Evolutionary conservation across 2,329 filamentous ascomycete genomes (phyloP), one percentile per base, ranked within the genome.

Genomic region (Thermoascus crustaceus): DNA sequence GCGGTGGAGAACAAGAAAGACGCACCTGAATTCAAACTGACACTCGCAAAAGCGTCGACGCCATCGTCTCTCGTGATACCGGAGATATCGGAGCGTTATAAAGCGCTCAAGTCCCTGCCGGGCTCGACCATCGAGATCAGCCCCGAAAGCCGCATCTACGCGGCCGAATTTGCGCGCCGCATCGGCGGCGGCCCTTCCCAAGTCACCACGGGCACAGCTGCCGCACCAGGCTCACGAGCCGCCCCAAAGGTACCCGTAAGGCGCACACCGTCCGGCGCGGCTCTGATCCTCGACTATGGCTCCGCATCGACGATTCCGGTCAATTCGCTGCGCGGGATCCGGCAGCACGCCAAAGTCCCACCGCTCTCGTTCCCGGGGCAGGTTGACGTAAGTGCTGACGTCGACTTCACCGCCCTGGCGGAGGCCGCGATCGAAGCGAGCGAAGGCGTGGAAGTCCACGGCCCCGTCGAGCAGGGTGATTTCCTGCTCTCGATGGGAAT

Each of bases 271-370:
- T 81, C 79, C 1, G 91, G 91, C 32, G 91, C 88, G 6, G 91
- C 89, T 1, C 71, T 98, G n/a, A 85, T 98, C 48, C 77, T 98
- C 30, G 91, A 98, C 66, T 98, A 98, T 63, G 91, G 91, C 11
- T 83, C 89, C 4, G 62, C 77, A 3, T 71, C 78, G 39, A 83
- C 75, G 0, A 79, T 98, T 32, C 91, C 91, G 2, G 69, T 83
- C 41, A 94, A 94, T 69, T 93, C 87, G 0, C 73, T 98, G 14
- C 82, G 91, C 20, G 91, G 91, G 14, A 96, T 98, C 58, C 76
- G 79, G 22, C 68, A 72, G 9, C 91, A 98, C 64, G 67, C 71
- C 16, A 71, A 73, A 16, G 82, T 94, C 30, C 87, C 79, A 14
- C 86, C 91, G 3, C 86, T 98, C 50, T 71, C 75, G 1, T 70